Evolutionary conservation across 2,329 filamentous ascomycete genomes (phyloP), one percentile per base, ranked within the genome.

Genomic region (Sporothrix mexicana): DNA sequence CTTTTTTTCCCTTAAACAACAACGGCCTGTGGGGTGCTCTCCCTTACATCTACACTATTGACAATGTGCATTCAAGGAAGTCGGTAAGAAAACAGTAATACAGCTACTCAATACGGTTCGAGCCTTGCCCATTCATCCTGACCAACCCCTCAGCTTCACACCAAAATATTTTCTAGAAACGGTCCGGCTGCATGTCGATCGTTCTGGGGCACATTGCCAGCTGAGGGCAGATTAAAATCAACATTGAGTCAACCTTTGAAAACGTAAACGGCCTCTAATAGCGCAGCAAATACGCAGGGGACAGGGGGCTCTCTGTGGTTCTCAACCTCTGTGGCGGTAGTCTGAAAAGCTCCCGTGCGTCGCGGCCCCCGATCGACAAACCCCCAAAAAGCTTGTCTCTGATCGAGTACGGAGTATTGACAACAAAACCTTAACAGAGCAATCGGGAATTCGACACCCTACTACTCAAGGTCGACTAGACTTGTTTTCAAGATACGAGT

Each of bases 171-270:
- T 64, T 57, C 59, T 20, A 13, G n/a, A 64, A 15, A 45, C 59
- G n/a, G 41, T 45, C 59, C n/a, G 3, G n/a, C 30, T 43, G n/a
- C 59, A 23, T 45, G 59, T 64, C 59, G 41, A 64, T 64, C 59
- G 9, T 62, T 17, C 30, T 23, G 23, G 55, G 23, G 15, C n/a
- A 53, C 6, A 8, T 4, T n/a, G 17, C 15, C 17, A 7, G 49
- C 49, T 51, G 15, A 36, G 30, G 7, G 3, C 30, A 36, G 5
- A 7, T 36, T 36, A 2, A 5, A 36, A 36, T 36, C 30, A 36
- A 36, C 30, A 7, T 30, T 36, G 10, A 23, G 10, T 3, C 36
- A 4, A 64, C 36, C 7, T 64, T 23, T n/a, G 3, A 20, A 53
- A 53, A 53, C n/a, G 36, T 13, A 13, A 23, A 2, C 7, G 1